Evolutionary conservation across 2,329 filamentous ascomycete genomes (phyloP), one percentile per base, ranked within the genome.

Genomic region (Aschersonia sp.): DNA sequence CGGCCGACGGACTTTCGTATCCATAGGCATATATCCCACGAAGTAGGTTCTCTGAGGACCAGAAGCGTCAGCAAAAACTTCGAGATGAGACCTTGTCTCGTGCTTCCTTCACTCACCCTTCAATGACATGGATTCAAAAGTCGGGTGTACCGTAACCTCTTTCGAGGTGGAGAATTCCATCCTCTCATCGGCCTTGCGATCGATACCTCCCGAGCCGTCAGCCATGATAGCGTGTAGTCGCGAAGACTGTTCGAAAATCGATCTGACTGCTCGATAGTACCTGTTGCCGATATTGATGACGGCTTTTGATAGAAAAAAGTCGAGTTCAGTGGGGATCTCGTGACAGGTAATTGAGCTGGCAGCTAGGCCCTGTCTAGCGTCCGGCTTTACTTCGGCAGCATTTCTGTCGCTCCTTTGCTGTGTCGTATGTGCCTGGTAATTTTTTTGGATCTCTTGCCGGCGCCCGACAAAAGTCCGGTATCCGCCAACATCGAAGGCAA

Each of bases 131-230:
- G 87, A 85, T 72, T 94, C 86, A 63, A 94, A 92, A 47, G 89
- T 95, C 43, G 89, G 88, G 59, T 90, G 87, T 50, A 92, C 92
- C 2, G 85, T 92, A 51, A 97, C 90, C 75, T 97, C 92, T 71
- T 95, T 96, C 54, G 90, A 96, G 65, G 92, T 98, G 55, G 84
- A 85, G 68, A 98, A 97, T 73, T 97, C 90, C 82, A 97, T 94
- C 68, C 87, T 82, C 75, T 95, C 89, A 67, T 97, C 92, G 54
- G 83, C 81, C 71, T 89, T 89, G 70, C 87, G 84, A 69, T 98
- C 90, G 63, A 97, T 81, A 53, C 76, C 76, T 55, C 70, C 71
- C 51, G 63, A 83, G 56, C 77, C 81, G 68, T 97, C 90, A 54
- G 89, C 87, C 92, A 97, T 98, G 57, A 53, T 85, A 60, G 50